phyloP scores from a whole-genome alignment of 306 rosid species.

The Gleditsia sinensis region DNA sequence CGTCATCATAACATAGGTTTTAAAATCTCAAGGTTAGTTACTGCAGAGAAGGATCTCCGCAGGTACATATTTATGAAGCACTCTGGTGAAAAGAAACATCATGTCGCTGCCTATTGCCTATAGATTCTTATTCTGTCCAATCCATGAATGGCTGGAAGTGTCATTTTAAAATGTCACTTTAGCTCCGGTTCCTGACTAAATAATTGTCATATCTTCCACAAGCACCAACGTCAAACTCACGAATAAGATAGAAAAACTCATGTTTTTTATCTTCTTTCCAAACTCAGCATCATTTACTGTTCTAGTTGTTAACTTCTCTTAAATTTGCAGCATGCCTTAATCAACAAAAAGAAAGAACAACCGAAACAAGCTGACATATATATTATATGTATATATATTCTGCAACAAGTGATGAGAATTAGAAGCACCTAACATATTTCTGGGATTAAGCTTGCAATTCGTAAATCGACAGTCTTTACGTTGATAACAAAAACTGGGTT shows the following conservation, averaged over 20 bases:
- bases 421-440: neutral
- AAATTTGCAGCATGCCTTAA: neutral
- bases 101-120: neutral
- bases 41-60: slow-evolving; percentile 19
- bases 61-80: slow-evolving; percentile 16
- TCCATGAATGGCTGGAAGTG: slow-evolving; percentile 35
- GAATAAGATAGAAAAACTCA: no score
- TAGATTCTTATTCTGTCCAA: slow-evolving; percentile 37
- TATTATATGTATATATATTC: neutral
- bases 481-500: neutral
- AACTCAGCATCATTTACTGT: no score
- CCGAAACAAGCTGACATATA: neutral
- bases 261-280: no score
- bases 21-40: slow-evolving; percentile 39
- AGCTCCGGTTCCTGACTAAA: no score
- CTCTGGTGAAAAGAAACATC: slow-evolving; percentile 20
- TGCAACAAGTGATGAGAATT: neutral
- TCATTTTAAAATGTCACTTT: neutral
- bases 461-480: neutral
- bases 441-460: neutral
- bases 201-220: no score
- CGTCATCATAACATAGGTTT: slow-evolving; percentile 10
- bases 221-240: no score
- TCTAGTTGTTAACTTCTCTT: no score
- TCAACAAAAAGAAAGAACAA: neutral